These are phyloP conservation scores for Linnemannia elongata DNA, from an alignment of 192 early-diverging fungal genomes.

Conservation along the genomic window DNA sequence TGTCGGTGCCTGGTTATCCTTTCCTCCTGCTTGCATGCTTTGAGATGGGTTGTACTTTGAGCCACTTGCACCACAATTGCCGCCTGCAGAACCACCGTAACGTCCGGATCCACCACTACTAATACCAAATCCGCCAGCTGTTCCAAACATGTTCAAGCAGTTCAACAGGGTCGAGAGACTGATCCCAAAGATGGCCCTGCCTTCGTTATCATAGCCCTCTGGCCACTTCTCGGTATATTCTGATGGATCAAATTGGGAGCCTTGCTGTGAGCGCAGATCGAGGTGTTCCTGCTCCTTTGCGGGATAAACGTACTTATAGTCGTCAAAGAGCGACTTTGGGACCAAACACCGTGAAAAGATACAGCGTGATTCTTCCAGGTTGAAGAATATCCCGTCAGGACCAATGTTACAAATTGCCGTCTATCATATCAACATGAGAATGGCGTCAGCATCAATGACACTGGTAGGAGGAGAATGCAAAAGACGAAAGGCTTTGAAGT, in stretches of 20 bases:
- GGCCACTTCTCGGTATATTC: slow-evolving; percentile 23
- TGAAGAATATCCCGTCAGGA: slow-evolving; percentile 28
- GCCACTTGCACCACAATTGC: not conserved
- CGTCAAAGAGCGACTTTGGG: slow-evolving; percentile 40
- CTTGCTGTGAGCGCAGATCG: not conserved
- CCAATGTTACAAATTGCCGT: slow-evolving; percentile 39
- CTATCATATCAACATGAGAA: slow-evolving; percentile 11
- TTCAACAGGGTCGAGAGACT: slow-evolving; percentile 39
- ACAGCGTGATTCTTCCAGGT: slow-evolving; percentile 48
- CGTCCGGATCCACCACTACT: not conserved
- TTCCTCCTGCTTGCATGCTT: not conserved
- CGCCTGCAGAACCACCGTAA: not conserved
- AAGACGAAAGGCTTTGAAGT: not conserved
- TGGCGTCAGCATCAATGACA: not conserved
- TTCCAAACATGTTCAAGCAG: slow-evolving; percentile 53
- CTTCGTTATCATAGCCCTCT: slow-evolving; percentile 12
- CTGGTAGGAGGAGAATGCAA: not conserved
- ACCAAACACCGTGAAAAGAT: slow-evolving; percentile 42
- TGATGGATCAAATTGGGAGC: not conserved
- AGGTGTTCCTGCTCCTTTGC: not conserved
- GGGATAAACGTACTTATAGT: slow-evolving; percentile 24
- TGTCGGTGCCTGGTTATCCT: not conserved
- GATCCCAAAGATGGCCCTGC: slow-evolving; percentile 31
- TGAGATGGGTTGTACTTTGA: not conserved
- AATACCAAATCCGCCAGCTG: slow-evolving; percentile 19